A percentile compares a stretch with the other conserved stretches of the same genome.
phyloP scores from a whole-genome alignment of 2,329 filamentous ascomycete species.

The Elsinoe fawcettii region DNA sequence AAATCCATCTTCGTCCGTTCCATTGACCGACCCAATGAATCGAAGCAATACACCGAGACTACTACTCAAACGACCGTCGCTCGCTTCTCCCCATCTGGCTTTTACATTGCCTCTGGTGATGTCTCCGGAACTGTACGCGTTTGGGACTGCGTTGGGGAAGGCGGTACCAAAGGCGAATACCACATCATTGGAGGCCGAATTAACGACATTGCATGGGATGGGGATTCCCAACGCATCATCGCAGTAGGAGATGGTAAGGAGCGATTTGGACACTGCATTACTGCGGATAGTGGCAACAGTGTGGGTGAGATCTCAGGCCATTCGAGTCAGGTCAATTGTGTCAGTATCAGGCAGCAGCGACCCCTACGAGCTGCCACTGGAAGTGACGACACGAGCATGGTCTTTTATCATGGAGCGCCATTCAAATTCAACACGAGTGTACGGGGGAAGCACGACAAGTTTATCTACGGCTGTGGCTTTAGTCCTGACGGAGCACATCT shows the following conservation, averaged over 20 bases:
- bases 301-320: conserved; percentile 93
- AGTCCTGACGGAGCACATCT: conserved; percentile 76
- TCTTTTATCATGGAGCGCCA: conserved; percentile 87
- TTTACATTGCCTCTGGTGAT: conserved; percentile 91
- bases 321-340: conserved; percentile 81
- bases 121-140: conserved; percentile 75
- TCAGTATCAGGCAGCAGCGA: conserved; percentile 80
- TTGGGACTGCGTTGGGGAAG: conserved; percentile 82
- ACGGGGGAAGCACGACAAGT: conserved; percentile 73
- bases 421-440: conserved; percentile 93
- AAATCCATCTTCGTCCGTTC: conserved; percentile 95
- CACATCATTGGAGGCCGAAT: conserved; percentile 89
- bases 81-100: conserved; percentile 87
- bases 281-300: conserved; percentile 88
- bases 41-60: conserved; percentile 88
- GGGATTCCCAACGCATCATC: conserved; percentile 91
- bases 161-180: conserved; percentile 87
- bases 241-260: conserved; percentile 93
- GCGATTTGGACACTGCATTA: conserved; percentile 88
- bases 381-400: conserved; percentile 79
- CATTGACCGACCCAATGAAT: conserved; percentile 78
- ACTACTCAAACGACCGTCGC: conserved; percentile 84
- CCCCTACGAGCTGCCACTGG: conserved; percentile 88
- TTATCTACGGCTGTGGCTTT: conserved; percentile 80
- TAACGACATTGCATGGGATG: conserved; percentile 96